phyloP scores from a whole-genome alignment of 768 basidiomycete species.

The Russula abietina region DNA sequence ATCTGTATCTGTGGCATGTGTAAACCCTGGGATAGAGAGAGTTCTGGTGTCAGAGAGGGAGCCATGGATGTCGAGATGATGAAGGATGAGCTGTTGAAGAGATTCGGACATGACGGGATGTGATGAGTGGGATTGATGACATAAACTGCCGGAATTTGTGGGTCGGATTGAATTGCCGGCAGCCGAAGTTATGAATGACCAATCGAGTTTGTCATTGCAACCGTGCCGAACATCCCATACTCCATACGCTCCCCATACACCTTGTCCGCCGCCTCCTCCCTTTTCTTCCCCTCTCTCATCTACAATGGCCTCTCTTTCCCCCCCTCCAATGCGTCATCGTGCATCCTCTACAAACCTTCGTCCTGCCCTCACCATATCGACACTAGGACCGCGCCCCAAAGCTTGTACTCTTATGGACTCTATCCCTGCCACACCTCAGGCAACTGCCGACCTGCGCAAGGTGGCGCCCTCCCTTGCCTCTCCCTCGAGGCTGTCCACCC shows the following conservation, averaged over 20 bases:
- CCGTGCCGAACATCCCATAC: not conserved
- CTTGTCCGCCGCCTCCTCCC: not conserved
- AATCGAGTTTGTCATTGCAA: not conserved
- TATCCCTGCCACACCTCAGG: slow-evolving; percentile 27
- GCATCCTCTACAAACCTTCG: slow-evolving; percentile 57
- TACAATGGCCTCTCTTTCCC: slow-evolving; percentile 31
- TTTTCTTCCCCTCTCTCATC: not conserved
- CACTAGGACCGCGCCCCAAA: slow-evolving; percentile 43
- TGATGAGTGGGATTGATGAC: not conserved
- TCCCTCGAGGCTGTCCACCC: slow-evolving; percentile 22
- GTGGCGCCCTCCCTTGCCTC: slow-evolving; percentile 15
- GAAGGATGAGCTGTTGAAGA: slow-evolving; percentile 74
- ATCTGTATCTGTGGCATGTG: slow-evolving; percentile 58
- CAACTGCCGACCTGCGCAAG: slow-evolving; percentile 21
- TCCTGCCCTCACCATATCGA: slow-evolving; percentile 44
- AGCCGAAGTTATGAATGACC: not conserved
- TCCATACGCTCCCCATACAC: not conserved
- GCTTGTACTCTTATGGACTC: slow-evolving; percentile 30
- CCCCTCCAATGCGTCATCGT: slow-evolving; percentile 46
- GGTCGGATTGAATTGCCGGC: not conserved
- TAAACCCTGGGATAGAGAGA: slow-evolving; percentile 60
- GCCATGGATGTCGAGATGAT: slow-evolving; percentile 53
- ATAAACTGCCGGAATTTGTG: not conserved
- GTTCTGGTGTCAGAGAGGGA: slow-evolving; percentile 63
- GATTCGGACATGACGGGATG: slow-evolving; percentile 56